Base-by-base conservation (phyloP, 2,329 filamentous ascomycete genomes). In the Alternaria alternata region DNA sequence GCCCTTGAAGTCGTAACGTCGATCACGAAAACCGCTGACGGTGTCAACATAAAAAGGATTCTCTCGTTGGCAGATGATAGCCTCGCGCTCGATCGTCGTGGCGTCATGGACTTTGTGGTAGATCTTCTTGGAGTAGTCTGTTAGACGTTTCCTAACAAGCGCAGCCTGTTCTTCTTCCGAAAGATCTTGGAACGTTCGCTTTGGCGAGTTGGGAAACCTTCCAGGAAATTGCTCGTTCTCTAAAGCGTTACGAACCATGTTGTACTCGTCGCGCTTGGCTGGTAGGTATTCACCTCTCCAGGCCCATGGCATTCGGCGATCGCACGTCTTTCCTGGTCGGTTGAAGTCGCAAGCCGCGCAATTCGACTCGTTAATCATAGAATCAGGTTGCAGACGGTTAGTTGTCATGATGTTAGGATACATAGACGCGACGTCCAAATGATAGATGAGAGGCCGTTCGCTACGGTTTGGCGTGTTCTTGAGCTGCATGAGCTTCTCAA, bases 351-450 rank as follows among this genome's bases (percentile, higher is more conserved):
- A 99, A 11, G 95, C 94, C 3, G 95, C 95, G 73, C 96, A 99
- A 71, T 97, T 93, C 0, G 94, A 92, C 76, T 99, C 96, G 48
- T 94, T 85, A 54, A 99, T 96, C 93, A 99, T 96, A n/a, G 95
- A 98, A 78, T 99, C 95, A 0, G 95, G 95, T 70, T 99, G 95
- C 47, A 99, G 81, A 77, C 95, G 91, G 78, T 99, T 99, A 1
- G 95, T 99, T 2, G 96, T 99, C 96, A 99, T 99, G 78, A 99
- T 99, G 79, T 99, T 99, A 9, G 95, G 95, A 77, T 99, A 99
- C 95, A 99, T 99, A 61, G 95, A 97, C 18, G 95, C 95, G 59
- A 99, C 96, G 75, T 99, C 95, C 81, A 99, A 84, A 84, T 99
- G 95, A 80, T 99, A 99, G 66, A 99, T 99, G 32, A 96, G 86